Evolutionary conservation across 164 flowering plant species (phyloP).

Genomic region (Nymphaea colorata): DNA sequence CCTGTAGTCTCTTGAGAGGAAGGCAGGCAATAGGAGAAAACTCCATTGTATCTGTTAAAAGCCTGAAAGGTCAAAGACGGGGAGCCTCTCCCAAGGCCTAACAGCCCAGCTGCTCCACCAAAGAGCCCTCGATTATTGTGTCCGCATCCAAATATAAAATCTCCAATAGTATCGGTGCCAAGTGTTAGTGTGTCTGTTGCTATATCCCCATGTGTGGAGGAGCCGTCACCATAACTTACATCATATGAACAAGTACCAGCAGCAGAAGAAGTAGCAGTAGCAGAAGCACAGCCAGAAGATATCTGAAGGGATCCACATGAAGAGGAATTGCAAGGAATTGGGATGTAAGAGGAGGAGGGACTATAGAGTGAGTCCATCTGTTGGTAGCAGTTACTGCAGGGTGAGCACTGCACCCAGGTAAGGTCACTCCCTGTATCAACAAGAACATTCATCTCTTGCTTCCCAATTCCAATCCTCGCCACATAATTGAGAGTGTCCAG

Average conservation of each 20-base stretch:
- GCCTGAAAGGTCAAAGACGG: slow-evolving; percentile 66
- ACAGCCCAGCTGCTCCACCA: slow-evolving; percentile 63
- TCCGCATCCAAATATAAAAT: slow-evolving; percentile 79
- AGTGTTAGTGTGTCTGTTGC: slow-evolving; percentile 35
- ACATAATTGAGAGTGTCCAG: slow-evolving; percentile 66
- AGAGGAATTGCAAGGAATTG: slow-evolving; percentile 47
- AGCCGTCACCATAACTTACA: slow-evolving; percentile 72
- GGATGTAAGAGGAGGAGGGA: slow-evolving; percentile 40
- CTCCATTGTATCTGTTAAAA: slow-evolving; percentile 33
- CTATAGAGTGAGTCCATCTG: slow-evolving; percentile 67
- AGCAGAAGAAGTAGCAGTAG: slow-evolving; percentile 28
- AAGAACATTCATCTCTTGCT: slow-evolving; percentile 41
- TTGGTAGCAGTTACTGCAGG: slow-evolving; percentile 53
- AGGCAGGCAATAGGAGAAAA: slow-evolving; percentile 86
- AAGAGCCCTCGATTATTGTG: slow-evolving; percentile 58
- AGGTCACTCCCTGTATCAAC: slow-evolving; percentile 86
- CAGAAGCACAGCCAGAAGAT: slow-evolving; percentile 28
- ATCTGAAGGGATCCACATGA: slow-evolving; percentile 39
- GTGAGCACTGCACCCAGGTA: slow-evolving; percentile 88
- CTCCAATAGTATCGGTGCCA: slow-evolving; percentile 22
- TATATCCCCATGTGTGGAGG: slow-evolving; percentile 60
- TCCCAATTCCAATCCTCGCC: slow-evolving; percentile 47
- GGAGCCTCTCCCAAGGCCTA: slow-evolving; percentile 64
- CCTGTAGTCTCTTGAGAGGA: slow-evolving; percentile 39
- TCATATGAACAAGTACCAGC: slow-evolving; percentile 35